phyloP scores from a whole-genome alignment of 441 rosid genomes.

The Daphne laureola region DNA sequence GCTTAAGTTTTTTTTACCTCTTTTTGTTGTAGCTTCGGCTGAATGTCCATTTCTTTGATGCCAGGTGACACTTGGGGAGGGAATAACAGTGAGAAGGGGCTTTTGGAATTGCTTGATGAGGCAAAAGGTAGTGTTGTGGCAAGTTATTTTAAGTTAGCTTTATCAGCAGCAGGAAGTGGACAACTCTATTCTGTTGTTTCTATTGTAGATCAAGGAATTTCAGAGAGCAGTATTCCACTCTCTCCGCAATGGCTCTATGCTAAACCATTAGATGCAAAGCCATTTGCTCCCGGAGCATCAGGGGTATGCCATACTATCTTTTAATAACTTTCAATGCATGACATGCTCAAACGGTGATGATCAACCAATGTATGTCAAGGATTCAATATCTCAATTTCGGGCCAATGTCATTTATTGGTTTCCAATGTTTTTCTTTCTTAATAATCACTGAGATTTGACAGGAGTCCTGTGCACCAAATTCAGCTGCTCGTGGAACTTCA shows the following conservation, averaged over 20 bases:
- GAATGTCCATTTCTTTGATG: neutral
- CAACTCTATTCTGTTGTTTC: neutral
- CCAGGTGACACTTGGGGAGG: constrained; percentile 10
- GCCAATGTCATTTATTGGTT: neutral
- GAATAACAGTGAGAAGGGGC: constrained; percentile 7
- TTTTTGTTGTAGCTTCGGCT: neutral
- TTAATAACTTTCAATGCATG: neutral
- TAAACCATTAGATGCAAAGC: constrained; percentile 46
- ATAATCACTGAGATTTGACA: constrained; percentile 16
- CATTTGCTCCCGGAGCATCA: constrained; percentile 19
- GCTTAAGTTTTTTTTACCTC: no score
- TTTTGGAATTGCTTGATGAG: constrained; percentile 11
- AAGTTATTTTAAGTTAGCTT: neutral
- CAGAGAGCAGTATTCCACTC: constrained; percentile 60
- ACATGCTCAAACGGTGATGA: neutral
- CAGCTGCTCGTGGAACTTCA: constrained; percentile 43
- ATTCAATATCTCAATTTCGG: no score
- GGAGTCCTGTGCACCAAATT: constrained; percentile 64
- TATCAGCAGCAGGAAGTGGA: neutral
- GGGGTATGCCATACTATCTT: constrained; percentile 3
- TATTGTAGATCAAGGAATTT: constrained; percentile 38
- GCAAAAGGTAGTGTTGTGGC: constrained; percentile 7
- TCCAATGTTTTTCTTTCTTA: neutral
- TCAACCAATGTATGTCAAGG: no score
- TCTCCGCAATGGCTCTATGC: constrained; percentile 79